A percentile compares a stretch with the other conserved stretches of the same genome.
Conservation (phyloP, 208 protist genomes). For the Naegleria lovaniensis region DNA sequence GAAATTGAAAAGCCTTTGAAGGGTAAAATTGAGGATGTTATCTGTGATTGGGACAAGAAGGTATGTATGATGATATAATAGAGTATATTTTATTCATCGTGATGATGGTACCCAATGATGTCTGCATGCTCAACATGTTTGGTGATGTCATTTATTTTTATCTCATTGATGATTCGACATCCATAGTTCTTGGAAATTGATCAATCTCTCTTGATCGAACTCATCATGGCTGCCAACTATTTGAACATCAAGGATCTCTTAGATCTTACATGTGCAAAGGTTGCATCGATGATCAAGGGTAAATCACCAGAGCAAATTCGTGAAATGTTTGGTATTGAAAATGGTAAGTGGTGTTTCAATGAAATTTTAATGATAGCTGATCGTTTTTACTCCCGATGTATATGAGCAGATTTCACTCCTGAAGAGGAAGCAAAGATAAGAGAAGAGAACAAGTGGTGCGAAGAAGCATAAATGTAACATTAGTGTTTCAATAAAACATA, state of each 20-base stretch:
- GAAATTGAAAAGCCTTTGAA: slow-evolving; percentile 74
- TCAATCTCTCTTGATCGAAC: slow-evolving; percentile 77
- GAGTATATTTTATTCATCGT: slow-evolving; percentile 61
- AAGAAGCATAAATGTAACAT: slow-evolving; percentile 34
- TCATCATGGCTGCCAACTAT: slow-evolving; percentile 87
- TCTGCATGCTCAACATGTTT: too few species aligned
- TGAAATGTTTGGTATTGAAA: slow-evolving; percentile 85
- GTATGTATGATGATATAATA: too few species aligned
- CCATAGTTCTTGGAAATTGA: slow-evolving; percentile 41
- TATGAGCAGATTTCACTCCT: slow-evolving; percentile 76
- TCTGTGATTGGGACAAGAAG: slow-evolving; percentile 72
- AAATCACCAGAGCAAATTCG: slow-evolving; percentile 87
- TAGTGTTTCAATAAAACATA: too few species aligned
- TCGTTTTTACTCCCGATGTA: too few species aligned
- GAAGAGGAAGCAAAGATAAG: slow-evolving; percentile 75
- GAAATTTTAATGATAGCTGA: too few species aligned
- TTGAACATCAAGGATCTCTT: slow-evolving; percentile 84
- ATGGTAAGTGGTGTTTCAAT: slow-evolving; percentile 40
- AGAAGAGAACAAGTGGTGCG: slow-evolving; percentile 52
- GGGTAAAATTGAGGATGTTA: slow-evolving; percentile 68
- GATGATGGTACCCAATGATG: too few species aligned
- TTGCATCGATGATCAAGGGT: slow-evolving; percentile 82
- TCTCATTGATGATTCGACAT: too few species aligned
- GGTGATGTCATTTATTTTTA: too few species aligned
- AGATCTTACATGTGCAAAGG: slow-evolving; percentile 81